A percentile compares a stretch with the other conserved stretches of the same genome.
phyloP scores from a whole-genome alignment of 139 green algal species.

The Edaphochlamys debaryana region DNA sequence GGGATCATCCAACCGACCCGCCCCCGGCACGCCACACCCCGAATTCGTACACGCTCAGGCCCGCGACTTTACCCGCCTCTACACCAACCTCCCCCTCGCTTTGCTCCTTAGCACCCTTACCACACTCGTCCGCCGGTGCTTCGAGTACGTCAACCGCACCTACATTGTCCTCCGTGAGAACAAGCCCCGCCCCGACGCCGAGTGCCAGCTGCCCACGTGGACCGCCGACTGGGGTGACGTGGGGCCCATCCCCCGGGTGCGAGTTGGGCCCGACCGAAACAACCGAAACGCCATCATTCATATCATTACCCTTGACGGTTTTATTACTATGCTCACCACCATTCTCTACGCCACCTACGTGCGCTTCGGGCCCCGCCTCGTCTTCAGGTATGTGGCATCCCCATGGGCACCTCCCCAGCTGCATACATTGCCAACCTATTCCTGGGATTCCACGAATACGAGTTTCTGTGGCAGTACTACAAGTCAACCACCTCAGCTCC shows the following conservation, averaged over 20 bases:
- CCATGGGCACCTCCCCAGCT: background rate
- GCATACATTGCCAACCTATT: slow-evolving; percentile 8
- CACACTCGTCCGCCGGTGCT: background rate
- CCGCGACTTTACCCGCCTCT: background rate
- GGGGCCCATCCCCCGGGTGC: no score
- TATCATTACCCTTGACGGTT: background rate
- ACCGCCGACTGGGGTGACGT: background rate
- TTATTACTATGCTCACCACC: background rate
- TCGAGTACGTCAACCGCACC: background rate
- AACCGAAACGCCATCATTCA: background rate
- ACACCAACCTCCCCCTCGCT: background rate
- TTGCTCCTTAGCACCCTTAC: background rate
- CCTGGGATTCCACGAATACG: background rate
- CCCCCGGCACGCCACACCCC: no score
- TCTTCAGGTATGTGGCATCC: background rate
- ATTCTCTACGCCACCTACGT: background rate
- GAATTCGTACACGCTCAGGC: background rate
- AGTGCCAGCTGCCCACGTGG: background rate
- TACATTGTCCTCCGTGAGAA: background rate
- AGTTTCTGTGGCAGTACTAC: background rate
- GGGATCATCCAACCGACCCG: no score
- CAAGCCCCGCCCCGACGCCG: background rate
- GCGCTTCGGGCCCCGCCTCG: background rate
- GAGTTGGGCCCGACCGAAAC: background rate
- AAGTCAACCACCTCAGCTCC: no score